Evolutionary conservation across 345 rosid genomes (phyloP).

Genomic region (Eucalyptus fibrosa): DNA sequence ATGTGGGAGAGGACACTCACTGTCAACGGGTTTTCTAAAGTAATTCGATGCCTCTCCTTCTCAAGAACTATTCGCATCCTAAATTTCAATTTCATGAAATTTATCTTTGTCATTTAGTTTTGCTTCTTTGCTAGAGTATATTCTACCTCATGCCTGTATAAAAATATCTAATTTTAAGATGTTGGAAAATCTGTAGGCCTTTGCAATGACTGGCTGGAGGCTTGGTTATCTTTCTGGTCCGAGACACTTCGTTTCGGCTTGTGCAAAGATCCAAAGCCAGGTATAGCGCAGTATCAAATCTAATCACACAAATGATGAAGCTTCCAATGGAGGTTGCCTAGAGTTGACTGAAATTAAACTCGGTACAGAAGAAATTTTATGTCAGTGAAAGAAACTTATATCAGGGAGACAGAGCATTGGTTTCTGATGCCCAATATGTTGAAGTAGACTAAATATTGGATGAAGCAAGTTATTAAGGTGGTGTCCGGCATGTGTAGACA

Average conservation of each 20-base stretch:
- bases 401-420: background rate
- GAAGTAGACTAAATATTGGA: background rate
- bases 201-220: constrained; percentile 99
- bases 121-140: background rate
- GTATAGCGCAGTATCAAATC: constrained; percentile 12
- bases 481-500: background rate
- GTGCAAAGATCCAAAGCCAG: constrained; percentile 96
- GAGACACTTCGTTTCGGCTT: constrained; percentile 75
- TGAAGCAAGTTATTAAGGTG: background rate
- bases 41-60: background rate
- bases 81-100: background rate
- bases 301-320: background rate
- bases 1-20: constrained; percentile 96
- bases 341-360: background rate
- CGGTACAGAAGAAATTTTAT: background rate
- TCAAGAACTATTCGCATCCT: background rate
- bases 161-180: background rate
- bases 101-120: background rate
- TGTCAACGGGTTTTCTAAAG: constrained; percentile 95
- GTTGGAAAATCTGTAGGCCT: constrained; percentile 42
- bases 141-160: background rate
- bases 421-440: background rate
- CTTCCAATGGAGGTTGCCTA: background rate
- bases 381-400: background rate
- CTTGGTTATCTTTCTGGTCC: constrained; percentile 95